Base-by-base conservation (phyloP, 805 yeast species). In the Candida maris region DNA sequence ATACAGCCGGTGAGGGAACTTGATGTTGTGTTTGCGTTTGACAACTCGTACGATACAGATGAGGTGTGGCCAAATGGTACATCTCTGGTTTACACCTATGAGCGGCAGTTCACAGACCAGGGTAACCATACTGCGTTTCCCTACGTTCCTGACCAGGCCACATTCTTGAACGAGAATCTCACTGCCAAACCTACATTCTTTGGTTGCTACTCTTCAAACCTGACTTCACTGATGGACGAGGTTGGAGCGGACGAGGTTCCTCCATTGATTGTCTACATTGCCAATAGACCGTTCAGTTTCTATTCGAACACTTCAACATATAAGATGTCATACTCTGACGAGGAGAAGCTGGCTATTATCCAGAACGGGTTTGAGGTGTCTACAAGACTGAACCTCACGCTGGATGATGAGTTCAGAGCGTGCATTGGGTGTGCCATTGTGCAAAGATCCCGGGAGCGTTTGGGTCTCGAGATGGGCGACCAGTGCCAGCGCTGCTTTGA, bases 351-450 rank as follows among this genome's bases (percentile, higher is more conserved):
- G 28, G 65, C 71, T 0, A 72, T 86, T 68, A 73, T 86, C 38
- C 59, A 68, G 48, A 87, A 87, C 56, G 95, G 95, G 7, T 83
- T 77, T 54, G 85, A 83, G 49, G 70, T 75, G 10, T 73, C 81
- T 9, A 68, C 89, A 1, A 73, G 82, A 52, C 67, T 70, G 39
- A 85, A 85, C 56, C 61, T 77, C 24, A 81, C 94, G 10, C 53
- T 79, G 17, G 94, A 84, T 46, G 55, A 64, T 4, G 78, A 82
- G 27, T 86, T 85, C 80, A 64, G 74, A 27, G 72, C 78, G 5
- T 86, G 95, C 66, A 71, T 86, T 32, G 85, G 84, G 3, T 86
- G 95, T 68, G 95, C 94, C 7, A 73, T 86, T 30, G 69, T 85
- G 40, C 81, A 85, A 64, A 77, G 95, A 57, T 75, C 81, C 27